Conservation (phyloP, 164 flowering plant species). For the Vitis amurensis region DNA sequence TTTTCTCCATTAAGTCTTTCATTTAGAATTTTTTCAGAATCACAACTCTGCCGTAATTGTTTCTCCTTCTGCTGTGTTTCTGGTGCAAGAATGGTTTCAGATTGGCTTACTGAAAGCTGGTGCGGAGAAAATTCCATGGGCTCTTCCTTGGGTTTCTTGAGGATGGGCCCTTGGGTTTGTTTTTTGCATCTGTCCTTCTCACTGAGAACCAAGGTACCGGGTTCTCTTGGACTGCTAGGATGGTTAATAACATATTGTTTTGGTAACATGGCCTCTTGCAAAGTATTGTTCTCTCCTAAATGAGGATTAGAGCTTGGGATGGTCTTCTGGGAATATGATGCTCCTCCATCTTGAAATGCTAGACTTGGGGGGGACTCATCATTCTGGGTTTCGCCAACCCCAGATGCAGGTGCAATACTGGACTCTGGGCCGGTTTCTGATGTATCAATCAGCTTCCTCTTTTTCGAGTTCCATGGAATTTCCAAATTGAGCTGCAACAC, state of each 20-base stretch:
- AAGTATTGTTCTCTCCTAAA: neutral
- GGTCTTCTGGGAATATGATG: constrained; percentile 9
- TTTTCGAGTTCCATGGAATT: constrained; percentile 16
- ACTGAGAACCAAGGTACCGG: neutral
- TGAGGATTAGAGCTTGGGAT: neutral
- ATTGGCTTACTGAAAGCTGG: constrained; percentile 9
- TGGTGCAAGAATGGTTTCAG: constrained; percentile 7
- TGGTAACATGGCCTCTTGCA: neutral
- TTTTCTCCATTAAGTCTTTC: neutral
- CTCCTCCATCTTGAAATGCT: constrained; percentile 1
- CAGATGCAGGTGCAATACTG: neutral
- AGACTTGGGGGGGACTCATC: neutral
- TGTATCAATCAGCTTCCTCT: constrained; percentile 16
- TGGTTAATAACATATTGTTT: neutral
- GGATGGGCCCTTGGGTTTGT: neutral
- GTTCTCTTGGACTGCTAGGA: neutral
- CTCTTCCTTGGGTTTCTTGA: constrained; percentile 20
- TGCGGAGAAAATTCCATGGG: constrained; percentile 16
- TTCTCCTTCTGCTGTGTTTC: constrained; percentile 5
- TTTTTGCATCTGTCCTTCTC: constrained; percentile 4
- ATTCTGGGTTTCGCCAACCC: neutral
- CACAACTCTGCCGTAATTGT: neutral
- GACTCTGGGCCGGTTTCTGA: neutral
- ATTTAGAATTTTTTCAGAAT: neutral
- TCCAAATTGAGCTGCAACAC: constrained; percentile 29